Conservation (phyloP, 345 rosid genomes). For the Barbarea vulgaris region DNA sequence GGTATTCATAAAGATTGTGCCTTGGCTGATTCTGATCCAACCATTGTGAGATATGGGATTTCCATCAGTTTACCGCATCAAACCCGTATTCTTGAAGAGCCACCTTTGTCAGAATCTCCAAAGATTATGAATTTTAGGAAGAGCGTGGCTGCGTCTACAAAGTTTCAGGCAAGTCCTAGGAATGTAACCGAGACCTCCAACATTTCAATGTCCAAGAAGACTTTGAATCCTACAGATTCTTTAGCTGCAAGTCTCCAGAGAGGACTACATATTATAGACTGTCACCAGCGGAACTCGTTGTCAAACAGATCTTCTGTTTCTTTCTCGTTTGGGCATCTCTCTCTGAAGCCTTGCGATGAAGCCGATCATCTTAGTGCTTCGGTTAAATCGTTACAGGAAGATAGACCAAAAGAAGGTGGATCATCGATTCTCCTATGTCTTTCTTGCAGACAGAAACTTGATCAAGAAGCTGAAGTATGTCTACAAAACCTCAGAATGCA, state of each 20-base stretch:
- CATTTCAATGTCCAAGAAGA: slow-evolving; percentile 57
- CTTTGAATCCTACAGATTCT: slow-evolving; percentile 64
- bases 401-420: slow-evolving; percentile 41
- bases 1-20: slow-evolving; percentile 39
- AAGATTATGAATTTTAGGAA: slow-evolving; percentile 68
- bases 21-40: slow-evolving; percentile 34
- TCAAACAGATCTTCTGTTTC: slow-evolving; percentile 70
- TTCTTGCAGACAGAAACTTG: slow-evolving; percentile 69
- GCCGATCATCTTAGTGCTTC: slow-evolving; percentile 51
- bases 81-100: slow-evolving; percentile 61
- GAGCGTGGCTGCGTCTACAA: slow-evolving; percentile 55
- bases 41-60: slow-evolving; percentile 17
- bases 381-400: slow-evolving; percentile 45
- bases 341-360: slow-evolving; percentile 70
- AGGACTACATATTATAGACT: slow-evolving; percentile 83
- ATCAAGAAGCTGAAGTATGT: slow-evolving; percentile 41
- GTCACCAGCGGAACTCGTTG: slow-evolving; percentile 57
- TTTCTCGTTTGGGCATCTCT: slow-evolving; percentile 80
- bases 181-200: slow-evolving; percentile 44
- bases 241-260: slow-evolving; percentile 92
- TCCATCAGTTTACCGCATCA: slow-evolving; percentile 50
- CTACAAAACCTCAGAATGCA: slow-evolving; percentile 12
- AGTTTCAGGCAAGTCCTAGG: slow-evolving; percentile 56
- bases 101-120: slow-evolving; percentile 81
- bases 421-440: slow-evolving; percentile 54